These are phyloP conservation scores for Butyriboletus loyo DNA, from an alignment of 768 basidiomycete species.

Conservation along the genomic window DNA sequence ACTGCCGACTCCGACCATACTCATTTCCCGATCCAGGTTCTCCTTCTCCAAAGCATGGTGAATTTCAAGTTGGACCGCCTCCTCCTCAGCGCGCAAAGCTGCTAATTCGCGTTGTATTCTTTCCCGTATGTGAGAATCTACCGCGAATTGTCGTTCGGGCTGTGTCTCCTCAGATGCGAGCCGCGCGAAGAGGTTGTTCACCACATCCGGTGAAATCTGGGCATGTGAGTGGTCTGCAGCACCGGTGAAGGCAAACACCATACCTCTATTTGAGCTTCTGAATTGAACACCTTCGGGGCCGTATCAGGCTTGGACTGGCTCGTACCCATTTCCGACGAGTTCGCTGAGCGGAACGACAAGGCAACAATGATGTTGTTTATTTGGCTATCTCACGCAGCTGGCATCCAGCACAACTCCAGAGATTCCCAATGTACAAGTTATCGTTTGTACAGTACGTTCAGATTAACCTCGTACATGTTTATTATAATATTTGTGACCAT, in stretches of 20 bases:
- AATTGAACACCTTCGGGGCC: conserved; percentile 57
- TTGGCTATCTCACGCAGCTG: conserved; percentile 7
- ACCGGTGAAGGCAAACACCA: conserved; percentile 5
- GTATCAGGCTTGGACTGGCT: conserved; percentile 58
- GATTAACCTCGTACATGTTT: conserved; percentile 18
- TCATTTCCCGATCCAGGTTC: conserved; percentile 75
- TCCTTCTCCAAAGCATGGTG: conserved; percentile 81
- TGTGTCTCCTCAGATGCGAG: conserved; percentile 55
- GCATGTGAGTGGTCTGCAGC: conserved; percentile 5
- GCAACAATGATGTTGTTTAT: conserved; percentile 1
- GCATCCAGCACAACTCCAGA: neutral
- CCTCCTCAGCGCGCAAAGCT: conserved; percentile 66
- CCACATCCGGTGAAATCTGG: conserved; percentile 82
- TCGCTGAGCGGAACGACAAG: neutral
- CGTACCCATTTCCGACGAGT: conserved; percentile 52
- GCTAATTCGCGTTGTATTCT: conserved; percentile 69
- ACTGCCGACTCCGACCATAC: conserved; percentile 43
- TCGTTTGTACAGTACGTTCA: neutral
- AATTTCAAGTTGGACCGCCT: conserved; percentile 66
- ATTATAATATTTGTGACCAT: conserved; percentile 47
- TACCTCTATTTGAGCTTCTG: conserved; percentile 55
- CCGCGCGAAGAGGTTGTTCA: conserved; percentile 72
- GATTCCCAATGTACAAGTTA: neutral
- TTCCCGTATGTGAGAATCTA: conserved; percentile 71
- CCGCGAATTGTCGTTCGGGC: conserved; percentile 65